phyloP scores from a whole-genome alignment of 768 basidiomycete genomes.

The Amanita exitialis region DNA sequence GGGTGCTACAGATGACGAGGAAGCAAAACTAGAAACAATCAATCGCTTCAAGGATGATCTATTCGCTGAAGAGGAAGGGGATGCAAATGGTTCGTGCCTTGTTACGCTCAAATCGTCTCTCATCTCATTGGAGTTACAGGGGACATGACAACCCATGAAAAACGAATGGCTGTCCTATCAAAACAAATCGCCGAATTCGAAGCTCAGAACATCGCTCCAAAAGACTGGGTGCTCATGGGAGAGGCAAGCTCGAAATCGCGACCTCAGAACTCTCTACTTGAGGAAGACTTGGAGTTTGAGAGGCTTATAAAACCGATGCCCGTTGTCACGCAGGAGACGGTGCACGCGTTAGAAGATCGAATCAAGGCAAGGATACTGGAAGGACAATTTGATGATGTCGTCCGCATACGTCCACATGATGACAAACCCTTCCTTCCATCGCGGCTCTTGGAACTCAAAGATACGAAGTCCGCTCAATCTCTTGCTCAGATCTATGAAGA shows the following conservation, averaged over 20 bases:
- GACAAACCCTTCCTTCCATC: conserved; percentile 90
- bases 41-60: conserved; percentile 68
- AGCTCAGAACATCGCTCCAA: conserved; percentile 75
- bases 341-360: conserved; percentile 73
- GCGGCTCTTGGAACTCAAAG: conserved; percentile 79
- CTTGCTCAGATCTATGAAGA: conserved; percentile 95
- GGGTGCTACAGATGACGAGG: conserved; percentile 17
- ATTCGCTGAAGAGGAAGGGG: conserved; percentile 67
- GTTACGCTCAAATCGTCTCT: conserved; percentile 8
- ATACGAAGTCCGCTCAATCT: conserved; percentile 79
- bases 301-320: conserved; percentile 81
- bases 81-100: conserved; percentile 9
- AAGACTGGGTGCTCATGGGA: conserved; percentile 90
- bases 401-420: conserved; percentile 68
- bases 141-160: conserved; percentile 75
- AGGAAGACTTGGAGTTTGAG: conserved; percentile 94
- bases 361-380: conserved; percentile 88
- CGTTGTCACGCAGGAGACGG: conserved; percentile 80
- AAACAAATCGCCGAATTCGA: conserved; percentile 80
- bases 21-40: conserved; percentile 35
- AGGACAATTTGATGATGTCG: conserved; percentile 83
- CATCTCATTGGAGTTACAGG: background rate
- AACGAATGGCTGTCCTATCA: conserved; percentile 59
- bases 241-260: conserved; percentile 77
- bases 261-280: conserved; percentile 85